Conservation (phyloP, 1,284 basidiomycete species). For the Tranzscheliella williamsii region DNA sequence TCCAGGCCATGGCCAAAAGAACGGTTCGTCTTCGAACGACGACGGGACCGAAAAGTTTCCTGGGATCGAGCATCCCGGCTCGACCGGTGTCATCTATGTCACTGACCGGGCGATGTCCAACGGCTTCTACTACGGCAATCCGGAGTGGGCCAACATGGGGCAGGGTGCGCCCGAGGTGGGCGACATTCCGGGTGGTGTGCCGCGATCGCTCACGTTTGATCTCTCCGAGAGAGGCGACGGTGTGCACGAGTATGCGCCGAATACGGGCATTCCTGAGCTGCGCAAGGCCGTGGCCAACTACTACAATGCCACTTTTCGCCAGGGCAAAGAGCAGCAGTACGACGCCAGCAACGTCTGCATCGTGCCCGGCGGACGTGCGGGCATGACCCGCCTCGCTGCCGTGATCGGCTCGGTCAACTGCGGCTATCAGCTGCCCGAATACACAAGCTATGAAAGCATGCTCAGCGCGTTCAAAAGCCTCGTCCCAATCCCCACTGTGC, state of each 20-base stretch:
- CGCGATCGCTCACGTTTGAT: constrained; percentile 68
- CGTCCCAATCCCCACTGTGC: constrained; percentile 67
- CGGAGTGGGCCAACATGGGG: constrained; percentile 40
- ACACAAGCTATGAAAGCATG: constrained; percentile 72
- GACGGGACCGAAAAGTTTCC: constrained; percentile 26
- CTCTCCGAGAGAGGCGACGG: constrained; percentile 67
- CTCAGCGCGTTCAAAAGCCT: constrained; percentile 83
- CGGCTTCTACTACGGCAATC: constrained; percentile 46
- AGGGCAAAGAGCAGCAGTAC: constrained; percentile 78
- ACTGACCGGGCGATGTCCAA: constrained; percentile 49
- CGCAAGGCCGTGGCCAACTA: constrained; percentile 47
- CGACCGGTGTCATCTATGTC: constrained; percentile 66
- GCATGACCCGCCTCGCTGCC: constrained; percentile 84
- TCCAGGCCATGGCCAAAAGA: constrained; percentile 23
- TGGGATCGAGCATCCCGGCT: constrained; percentile 60
- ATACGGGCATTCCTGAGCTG: constrained; percentile 78
- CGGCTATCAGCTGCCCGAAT: constrained; percentile 79
- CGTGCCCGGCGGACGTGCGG: constrained; percentile 85
- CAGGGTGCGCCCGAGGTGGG: constrained; percentile 64
- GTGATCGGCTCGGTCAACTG: constrained; percentile 76
- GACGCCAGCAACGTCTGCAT: constrained; percentile 85
- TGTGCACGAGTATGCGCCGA: constrained; percentile 85
- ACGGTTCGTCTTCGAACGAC: constrained; percentile 2
- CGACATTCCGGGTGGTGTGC: constrained; percentile 73
- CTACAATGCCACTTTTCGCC: constrained; percentile 81